Evolutionary conservation across 208 protist species (phyloP), one percentile per base, ranked within the genome.

Genomic region (Leishmania gerbilli): DNA sequence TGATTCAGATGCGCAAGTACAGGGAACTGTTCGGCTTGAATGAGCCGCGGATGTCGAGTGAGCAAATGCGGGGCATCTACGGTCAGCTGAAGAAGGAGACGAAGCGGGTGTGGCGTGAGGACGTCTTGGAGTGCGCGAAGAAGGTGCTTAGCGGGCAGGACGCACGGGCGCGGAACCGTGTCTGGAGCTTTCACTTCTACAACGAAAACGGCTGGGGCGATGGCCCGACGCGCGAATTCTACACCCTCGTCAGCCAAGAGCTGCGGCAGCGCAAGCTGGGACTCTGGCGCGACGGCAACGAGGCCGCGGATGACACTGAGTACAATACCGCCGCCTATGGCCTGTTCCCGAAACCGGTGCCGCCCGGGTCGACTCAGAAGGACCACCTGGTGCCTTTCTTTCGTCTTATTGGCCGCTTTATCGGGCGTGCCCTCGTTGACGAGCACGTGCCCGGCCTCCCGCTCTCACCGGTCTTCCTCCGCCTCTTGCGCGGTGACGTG

Each of bases 151-250:
- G 85, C 42, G 83, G 81, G 55, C 74, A 82, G 62, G 78, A 89
- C 75, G 74, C 77, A 21, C 86, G 82, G n/a, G 72, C 76, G 49
- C 87, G 88, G 42, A 90, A 87, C 49, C 79, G 78, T 17, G 74
- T 92, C 31, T 87, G 96, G 77, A 95, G 97, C 75, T 98, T 97
- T 82, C 90, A 98, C 85, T 98, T 96, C 82, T 96, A 94, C 82
- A 87, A 91, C 75, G 96, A 98, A 79, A 89, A 89, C 40, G 96
- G 96, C 56, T 97, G 91, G 79, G 96, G 96, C 37, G 81, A 90
- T 37, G 96, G 96, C 11, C 96, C 96, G 24, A 98, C 96, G 49
- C 89, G 89, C 21, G 93, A 98, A 87, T 98, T 98, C 79, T 98
- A 96, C 89, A 91, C 91, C 27, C 89, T 98, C 47, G 91, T 98